Conservation (phyloP, 495 filamentous ascomycete genomes). For the Aspergillus sclerotiicarbonarius region DNA sequence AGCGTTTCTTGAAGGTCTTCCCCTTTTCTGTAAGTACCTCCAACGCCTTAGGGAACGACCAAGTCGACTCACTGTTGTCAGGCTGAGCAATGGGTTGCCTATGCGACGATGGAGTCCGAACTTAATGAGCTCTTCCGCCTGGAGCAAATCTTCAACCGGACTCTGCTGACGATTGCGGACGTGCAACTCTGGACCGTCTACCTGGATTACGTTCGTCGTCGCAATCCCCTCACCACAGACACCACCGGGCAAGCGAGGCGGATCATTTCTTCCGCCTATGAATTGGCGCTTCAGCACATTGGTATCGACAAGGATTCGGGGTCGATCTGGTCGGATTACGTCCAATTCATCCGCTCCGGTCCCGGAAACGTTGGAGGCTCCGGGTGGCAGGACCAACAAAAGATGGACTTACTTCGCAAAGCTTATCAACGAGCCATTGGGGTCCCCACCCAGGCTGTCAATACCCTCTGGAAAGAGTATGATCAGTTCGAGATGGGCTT, state of each 20-base stretch:
- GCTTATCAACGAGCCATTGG: constrained; percentile 86
- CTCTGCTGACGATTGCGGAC: constrained; percentile 69
- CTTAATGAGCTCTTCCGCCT: constrained; percentile 71
- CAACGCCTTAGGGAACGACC: neutral
- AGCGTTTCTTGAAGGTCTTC: constrained; percentile 82
- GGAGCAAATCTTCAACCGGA: constrained; percentile 77
- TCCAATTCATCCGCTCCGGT: constrained; percentile 81
- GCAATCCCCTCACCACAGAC: constrained; percentile 82
- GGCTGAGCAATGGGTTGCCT: constrained; percentile 87
- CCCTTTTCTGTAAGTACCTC: constrained; percentile 77
- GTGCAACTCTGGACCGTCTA: constrained; percentile 91
- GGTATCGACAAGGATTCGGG: constrained; percentile 92
- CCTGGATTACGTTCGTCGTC: constrained; percentile 88
- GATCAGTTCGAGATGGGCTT: constrained; percentile 89
- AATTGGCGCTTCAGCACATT: constrained; percentile 83
- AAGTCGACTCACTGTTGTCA: constrained; percentile 34
- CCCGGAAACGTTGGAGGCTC: constrained; percentile 82
- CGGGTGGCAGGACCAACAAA: constrained; percentile 94
- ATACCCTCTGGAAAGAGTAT: constrained; percentile 92
- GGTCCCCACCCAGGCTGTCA: constrained; percentile 76
- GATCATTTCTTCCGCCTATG: constrained; percentile 79
- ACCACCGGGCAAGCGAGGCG: constrained; percentile 68
- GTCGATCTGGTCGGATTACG: constrained; percentile 86
- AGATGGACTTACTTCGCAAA: constrained; percentile 90
- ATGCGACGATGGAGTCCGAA: constrained; percentile 82